Evolutionary conservation across 2,329 filamentous ascomycete species (phyloP).

Genomic region (Claviceps citrina): DNA sequence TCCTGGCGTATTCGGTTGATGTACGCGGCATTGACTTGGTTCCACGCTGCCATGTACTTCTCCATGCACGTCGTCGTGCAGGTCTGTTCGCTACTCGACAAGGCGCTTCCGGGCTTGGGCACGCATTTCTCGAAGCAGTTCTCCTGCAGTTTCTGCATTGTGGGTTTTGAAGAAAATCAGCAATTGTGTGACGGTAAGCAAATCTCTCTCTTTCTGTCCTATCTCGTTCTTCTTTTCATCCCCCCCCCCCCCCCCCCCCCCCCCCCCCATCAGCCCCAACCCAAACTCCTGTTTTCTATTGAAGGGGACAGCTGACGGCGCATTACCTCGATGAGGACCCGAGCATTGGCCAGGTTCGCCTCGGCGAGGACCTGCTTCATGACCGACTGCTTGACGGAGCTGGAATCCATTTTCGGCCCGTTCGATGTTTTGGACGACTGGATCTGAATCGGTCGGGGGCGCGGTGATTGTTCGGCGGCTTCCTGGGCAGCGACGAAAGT

Average conservation of each 20-base stretch:
- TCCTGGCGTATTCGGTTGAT: constrained; percentile 48
- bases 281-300: too few species aligned
- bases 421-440: neutral
- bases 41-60: constrained; percentile 73
- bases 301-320: neutral
- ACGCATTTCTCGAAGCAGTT: constrained; percentile 70
- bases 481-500: neutral
- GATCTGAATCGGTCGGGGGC: neutral
- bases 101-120: constrained; percentile 48
- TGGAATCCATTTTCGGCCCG: constrained; percentile 38
- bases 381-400: constrained; percentile 42
- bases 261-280: too few species aligned
- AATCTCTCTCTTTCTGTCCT: too few species aligned
- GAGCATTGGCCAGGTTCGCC: constrained; percentile 52
- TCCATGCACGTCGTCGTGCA: constrained; percentile 69
- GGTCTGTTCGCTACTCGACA: constrained; percentile 51
- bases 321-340: constrained; percentile 52
- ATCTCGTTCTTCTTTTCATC: too few species aligned
- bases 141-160: constrained; percentile 56
- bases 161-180: constrained; percentile 5
- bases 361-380: constrained; percentile 50
- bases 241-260: too few species aligned
- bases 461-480: neutral
- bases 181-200: neutral
- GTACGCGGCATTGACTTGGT: constrained; percentile 54